Base-by-base conservation (phyloP, 1,284 basidiomycete genomes). In the Macrocystidia cucumis region DNA sequence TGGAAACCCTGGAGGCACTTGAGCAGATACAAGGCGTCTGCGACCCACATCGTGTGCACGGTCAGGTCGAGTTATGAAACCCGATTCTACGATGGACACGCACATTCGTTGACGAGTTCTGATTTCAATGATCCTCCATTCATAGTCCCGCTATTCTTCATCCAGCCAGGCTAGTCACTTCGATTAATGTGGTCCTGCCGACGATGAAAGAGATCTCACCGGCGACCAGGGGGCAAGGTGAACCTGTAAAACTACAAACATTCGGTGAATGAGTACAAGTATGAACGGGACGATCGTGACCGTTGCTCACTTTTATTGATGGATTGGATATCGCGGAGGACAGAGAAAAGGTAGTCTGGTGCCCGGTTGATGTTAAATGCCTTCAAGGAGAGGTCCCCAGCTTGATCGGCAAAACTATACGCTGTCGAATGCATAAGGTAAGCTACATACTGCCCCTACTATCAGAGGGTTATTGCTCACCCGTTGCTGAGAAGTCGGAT, bases 181-280 rank as follows among this genome's bases (percentile, higher is more conserved):
- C 12, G 12, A 29, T 11, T 14, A 9, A 13, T 9, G 9, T n/a
- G 13, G 2, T 11, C 13, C 4, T 18, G 25, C 12, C 13, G 11
- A 9, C 18, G 18, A 34, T 24, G n/a, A 13, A 11, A 22, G 23
- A 25, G 9, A 22, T 51, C 61, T 37, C 44, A 70, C 69, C 2
- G 70, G 67, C 23, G 69, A 71, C 72, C 72, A 74, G 12, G 72
- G 67, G 16, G 68, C 31, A 5, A 72, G 40, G 40, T 70, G 67
- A 14, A 72, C 50, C 44, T 55, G 57, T 37, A 59, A 36, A 34
- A 51, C 48, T 50, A 34, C 9, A 31, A n/a, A n/a, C n/a, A n/a
- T n/a, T n/a, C n/a, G n/a, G n/a, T n/a, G 11, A n/a, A 16, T 22
- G 30, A 17, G 24, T 33, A 22, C 14, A 29, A 32, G 18, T 9